A percentile compares a stretch with the other conserved stretches of the same genome.
phyloP scores from a whole-genome alignment of 1,284 basidiomycete genomes.

The Peniophora sp. region DNA sequence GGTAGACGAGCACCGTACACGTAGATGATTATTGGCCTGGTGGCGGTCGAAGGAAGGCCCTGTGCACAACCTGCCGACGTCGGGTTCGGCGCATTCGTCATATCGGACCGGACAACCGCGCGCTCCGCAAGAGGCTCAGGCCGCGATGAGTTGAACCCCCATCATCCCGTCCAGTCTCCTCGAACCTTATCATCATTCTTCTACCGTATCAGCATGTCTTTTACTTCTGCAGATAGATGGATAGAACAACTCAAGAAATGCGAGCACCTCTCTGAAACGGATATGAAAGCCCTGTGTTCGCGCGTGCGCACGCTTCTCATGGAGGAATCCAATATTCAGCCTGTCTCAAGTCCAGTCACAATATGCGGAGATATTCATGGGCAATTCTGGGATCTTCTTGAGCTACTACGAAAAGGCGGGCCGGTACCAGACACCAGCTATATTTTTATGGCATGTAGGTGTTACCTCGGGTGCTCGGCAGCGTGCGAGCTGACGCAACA shows the following conservation, averaged over 20 bases:
- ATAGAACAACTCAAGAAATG: constrained; percentile 78
- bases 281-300: constrained; percentile 89
- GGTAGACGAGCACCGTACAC: too few relatives aligned
- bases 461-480: constrained; percentile 14
- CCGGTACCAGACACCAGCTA: constrained; percentile 87
- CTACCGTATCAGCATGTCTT: constrained; percentile 21
- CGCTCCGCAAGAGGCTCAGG: too few relatives aligned
- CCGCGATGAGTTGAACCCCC: too few relatives aligned
- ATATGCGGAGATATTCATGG: constrained; percentile 94
- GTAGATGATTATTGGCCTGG: too few relatives aligned
- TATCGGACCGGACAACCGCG: too few relatives aligned
- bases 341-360: constrained; percentile 85
- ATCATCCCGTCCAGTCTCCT: too few relatives aligned
- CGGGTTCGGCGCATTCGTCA: too few relatives aligned
- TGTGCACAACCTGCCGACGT: too few relatives aligned
- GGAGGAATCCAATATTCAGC: constrained; percentile 95
- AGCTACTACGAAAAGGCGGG: constrained; percentile 86
- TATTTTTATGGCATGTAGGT: constrained; percentile 91
- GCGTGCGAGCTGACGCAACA: background rate
- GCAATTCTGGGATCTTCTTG: constrained; percentile 93
- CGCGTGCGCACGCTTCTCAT: constrained; percentile 80
- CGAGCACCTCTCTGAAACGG: constrained; percentile 81
- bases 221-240: constrained; percentile 62
- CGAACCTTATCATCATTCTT: constrained; percentile 1
- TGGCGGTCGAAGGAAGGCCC: too few relatives aligned